Evolutionary conservation across 1,139 yeast genomes (phyloP).

Genomic region (Geotrichum bryndzae): DNA sequence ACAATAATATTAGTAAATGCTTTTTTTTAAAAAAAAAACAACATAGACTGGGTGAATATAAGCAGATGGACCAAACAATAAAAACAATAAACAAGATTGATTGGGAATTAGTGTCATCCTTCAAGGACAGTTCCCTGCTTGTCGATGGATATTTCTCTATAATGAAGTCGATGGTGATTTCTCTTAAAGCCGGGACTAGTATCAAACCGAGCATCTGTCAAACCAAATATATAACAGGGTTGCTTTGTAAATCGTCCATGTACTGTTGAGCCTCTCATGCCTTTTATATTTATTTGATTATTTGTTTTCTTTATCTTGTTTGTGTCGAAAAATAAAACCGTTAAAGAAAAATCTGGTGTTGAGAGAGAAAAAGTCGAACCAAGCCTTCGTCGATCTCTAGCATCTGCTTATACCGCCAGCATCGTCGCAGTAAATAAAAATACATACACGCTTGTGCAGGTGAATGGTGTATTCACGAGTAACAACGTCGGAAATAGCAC

Average conservation of each 20-base stretch:
- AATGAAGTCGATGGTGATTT: neutral
- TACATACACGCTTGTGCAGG: constrained; percentile 97
- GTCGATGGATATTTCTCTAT: neutral
- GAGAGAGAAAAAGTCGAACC: neutral
- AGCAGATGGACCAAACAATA: neutral
- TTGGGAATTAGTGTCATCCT: no score
- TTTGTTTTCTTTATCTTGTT: neutral
- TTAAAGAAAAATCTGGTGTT: neutral
- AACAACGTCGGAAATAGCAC: constrained; percentile 99
- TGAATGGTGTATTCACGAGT: constrained; percentile 99
- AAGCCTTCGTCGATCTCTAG: neutral
- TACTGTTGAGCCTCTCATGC: neutral
- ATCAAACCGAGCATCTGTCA: neutral
- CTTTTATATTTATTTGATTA: neutral
- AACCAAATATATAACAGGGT: neutral
- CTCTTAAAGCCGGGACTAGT: neutral
- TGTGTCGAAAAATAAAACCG: neutral
- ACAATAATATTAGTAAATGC: constrained; percentile 20
- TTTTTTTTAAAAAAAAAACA: no score
- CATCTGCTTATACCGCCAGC: neutral
- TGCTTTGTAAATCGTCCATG: neutral
- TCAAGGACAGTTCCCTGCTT: neutral
- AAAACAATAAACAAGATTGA: no score
- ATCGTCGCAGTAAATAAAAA: neutral
- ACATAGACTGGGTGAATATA: neutral